Evolutionary conservation across 1,284 basidiomycete genomes (phyloP).

Genomic region (Cryptococcus maquisensis): DNA sequence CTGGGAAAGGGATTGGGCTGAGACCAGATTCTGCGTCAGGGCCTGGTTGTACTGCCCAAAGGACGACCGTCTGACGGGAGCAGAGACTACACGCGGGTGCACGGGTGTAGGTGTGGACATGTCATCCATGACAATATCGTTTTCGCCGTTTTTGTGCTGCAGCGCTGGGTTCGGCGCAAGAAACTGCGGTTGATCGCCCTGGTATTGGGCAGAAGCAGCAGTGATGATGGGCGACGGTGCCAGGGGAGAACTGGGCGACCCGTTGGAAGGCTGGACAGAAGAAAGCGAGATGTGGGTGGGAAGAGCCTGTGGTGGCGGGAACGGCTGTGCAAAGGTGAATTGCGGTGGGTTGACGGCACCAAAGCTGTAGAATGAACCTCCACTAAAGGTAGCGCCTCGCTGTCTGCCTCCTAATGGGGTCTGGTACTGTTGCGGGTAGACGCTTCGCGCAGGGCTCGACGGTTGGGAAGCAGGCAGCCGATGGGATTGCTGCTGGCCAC

Average conservation of each 20-base stretch:
- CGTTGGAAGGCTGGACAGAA: background rate
- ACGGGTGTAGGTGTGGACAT: slow-evolving; percentile 24
- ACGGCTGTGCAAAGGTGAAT: slow-evolving; percentile 5
- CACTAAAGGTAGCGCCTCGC: slow-evolving; percentile 43
- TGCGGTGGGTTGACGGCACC: background rate
- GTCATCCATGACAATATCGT: slow-evolving; percentile 40
- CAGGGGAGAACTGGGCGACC: slow-evolving; percentile 18
- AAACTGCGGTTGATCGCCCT: background rate
- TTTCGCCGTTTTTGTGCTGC: slow-evolving; percentile 1
- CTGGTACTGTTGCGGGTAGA: slow-evolving; percentile 3
- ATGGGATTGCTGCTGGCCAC: slow-evolving; percentile 2
- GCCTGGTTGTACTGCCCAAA: slow-evolving; percentile 7
- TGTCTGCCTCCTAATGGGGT: slow-evolving; percentile 23
- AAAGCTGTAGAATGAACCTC: slow-evolving; percentile 22
- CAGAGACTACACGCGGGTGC: slow-evolving; percentile 3
- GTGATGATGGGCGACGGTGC: slow-evolving; percentile 26
- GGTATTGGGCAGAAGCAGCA: slow-evolving; percentile 14
- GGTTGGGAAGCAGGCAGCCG: slow-evolving; percentile 41
- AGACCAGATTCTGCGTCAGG: background rate
- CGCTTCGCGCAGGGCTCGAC: slow-evolving; percentile 34
- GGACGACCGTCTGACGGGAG: slow-evolving; percentile 13
- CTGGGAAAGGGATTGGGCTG: background rate
- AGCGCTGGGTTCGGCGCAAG: background rate
- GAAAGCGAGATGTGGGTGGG: slow-evolving; percentile 21
- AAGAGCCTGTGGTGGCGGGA: slow-evolving; percentile 16